Evolutionary conservation across 176 grass and related monocot genomes (phyloP).

Genomic region (Ensete ventricosum): DNA sequence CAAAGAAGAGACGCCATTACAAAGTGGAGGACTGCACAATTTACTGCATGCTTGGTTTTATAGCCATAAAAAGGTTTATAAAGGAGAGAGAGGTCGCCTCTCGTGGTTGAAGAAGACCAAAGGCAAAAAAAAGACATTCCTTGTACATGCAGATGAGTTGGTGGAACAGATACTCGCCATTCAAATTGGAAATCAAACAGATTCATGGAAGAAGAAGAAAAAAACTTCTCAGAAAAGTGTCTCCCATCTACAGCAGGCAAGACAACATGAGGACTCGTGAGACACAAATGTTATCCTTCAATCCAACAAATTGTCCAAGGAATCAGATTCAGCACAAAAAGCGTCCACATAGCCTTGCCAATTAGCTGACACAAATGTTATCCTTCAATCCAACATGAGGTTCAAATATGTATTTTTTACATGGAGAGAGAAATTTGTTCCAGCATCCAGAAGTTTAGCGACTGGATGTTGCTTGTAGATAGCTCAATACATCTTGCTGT

Average conservation of each 20-base stretch:
- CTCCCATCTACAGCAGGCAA: background rate
- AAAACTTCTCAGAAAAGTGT: background rate
- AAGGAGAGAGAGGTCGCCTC: background rate
- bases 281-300: background rate
- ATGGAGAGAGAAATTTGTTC: too few species aligned
- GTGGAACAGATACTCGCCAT: background rate
- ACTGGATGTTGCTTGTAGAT: conserved; percentile 19
- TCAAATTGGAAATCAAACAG: background rate
- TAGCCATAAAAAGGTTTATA: background rate
- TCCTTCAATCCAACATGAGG: too few species aligned
- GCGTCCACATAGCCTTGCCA: too few species aligned
- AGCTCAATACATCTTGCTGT: conserved; percentile 45
- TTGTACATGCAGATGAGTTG: background rate
- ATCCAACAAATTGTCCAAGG: background rate
- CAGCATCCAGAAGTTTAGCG: conserved; percentile 4
- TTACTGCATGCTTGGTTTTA: background rate
- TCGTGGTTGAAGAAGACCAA: background rate
- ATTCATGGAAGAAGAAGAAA: background rate
- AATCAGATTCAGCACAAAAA: background rate
- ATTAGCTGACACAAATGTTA: too few species aligned
- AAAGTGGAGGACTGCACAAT: background rate
- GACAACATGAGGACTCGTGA: too few species aligned
- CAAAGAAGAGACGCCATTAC: background rate
- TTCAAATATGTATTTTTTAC: too few species aligned
- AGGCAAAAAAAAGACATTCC: background rate